phyloP scores from a whole-genome alignment of 805 yeast genomes.

The Candida nonsorbophila region DNA sequence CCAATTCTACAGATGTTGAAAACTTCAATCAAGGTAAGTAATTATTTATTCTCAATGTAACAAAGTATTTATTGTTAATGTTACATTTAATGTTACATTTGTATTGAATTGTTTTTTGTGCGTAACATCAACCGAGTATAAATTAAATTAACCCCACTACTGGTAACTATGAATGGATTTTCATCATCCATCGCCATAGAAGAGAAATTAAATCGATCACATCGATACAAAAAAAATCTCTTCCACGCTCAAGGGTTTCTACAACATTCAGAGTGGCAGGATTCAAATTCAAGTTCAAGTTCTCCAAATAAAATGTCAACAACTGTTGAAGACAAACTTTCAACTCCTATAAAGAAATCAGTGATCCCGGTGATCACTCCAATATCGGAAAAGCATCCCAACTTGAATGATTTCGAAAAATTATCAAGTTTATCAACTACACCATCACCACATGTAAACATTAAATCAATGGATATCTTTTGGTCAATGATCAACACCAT shows the following conservation, averaged over 20 bases:
- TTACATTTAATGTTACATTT: too few species aligned
- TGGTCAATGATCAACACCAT: constrained; percentile 46
- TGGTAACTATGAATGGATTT: background rate
- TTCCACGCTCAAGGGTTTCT: constrained; percentile 7
- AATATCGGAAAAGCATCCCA: constrained; percentile 1
- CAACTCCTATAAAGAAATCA: constrained; percentile 6
- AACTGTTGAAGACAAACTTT: constrained; percentile 7
- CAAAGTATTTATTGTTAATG: too few species aligned
- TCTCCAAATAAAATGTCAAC: constrained; percentile 10
- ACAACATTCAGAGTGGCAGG: constrained; percentile 23
- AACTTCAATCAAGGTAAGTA: background rate
- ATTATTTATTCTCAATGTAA: too few species aligned
- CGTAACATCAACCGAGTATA: background rate
- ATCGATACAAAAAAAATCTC: constrained; percentile 1
- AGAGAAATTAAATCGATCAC: constrained; percentile 1
- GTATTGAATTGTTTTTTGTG: too few species aligned
- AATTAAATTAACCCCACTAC: background rate
- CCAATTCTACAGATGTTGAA: constrained; percentile 18
- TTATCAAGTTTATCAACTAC: constrained; percentile 1
- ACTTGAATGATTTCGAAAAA: background rate
- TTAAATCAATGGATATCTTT: constrained; percentile 33
- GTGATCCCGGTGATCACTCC: background rate
- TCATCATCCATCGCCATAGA: constrained; percentile 1
- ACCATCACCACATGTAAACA: constrained; percentile 1
- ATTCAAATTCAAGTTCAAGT: constrained; percentile 10